Evolutionary conservation across 73 alveolate genomes (phyloP), one percentile per base, ranked within the genome.

Genomic region (Halteria grandinella): DNA sequence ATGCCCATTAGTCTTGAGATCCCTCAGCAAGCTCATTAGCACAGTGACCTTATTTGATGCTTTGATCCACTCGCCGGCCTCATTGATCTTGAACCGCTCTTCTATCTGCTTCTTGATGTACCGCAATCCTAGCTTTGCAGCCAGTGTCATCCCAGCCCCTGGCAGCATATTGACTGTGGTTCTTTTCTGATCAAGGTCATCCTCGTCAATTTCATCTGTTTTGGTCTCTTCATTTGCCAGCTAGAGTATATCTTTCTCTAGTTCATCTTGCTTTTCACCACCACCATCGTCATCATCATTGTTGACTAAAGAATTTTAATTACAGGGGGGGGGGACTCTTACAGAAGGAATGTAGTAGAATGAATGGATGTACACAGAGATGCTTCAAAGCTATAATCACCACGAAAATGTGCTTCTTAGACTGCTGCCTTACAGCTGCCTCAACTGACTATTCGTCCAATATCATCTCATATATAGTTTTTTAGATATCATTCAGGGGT

Each of bases 1-100:
- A 53, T 89, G 96, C 25, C 90, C 89, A 34, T 87, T n/a, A 6
- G 39, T 41, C 49, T 89, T 60, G 47, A 89, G 85, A 25, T 83
- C 79, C n/a, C 66, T 85, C 44, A 89, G 83, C 36, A 89, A 54
- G 7, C 58, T 55, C 11, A 79, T 75, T 32, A 88, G 55, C 36
- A 88, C 81, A 21, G 66, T 55, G 44, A 81, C 52, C 76, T 88
- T 88, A 34, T 3, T 60, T 1, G 77, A 60, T 43, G 39, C 33
- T 39, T 25, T 60, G 24, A 60, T 20, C 59, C 55, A 60, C 20
- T 60, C 10, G 12, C 27, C 15, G 29, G 23, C 33, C 44, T 60
- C 58, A 14, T 60, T 60, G n/a, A 60, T 23, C 23, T 60, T 47
- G 44, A 36, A 60, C 12, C 28, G 36, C 36, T 60, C 58, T 60